Base-by-base conservation (phyloP, 495 filamentous ascomycete species). In the Zalerion maritima region DNA sequence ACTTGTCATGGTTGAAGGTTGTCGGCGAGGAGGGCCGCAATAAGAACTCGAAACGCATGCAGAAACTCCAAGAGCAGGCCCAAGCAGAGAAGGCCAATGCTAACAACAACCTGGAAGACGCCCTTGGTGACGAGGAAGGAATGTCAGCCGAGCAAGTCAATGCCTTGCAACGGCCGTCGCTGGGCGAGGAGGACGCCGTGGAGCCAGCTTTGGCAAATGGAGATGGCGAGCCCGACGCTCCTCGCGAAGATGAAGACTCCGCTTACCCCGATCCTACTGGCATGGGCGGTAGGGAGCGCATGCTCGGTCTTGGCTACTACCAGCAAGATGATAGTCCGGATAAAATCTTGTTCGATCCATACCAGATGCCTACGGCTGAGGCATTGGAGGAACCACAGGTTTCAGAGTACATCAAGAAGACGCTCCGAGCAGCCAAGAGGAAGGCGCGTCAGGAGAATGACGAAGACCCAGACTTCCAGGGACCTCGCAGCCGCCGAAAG, bases 1-100 rank as follows among this genome's bases (percentile, higher is more conserved):
- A 96, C 49, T 52, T 84, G 5, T 65, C 60, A 16, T 91, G 82
- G 80, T 46, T 93, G 29, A 67, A 64, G 33, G 57, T 44, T 6
- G 39, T 48, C 13, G 63, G 58, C n/a, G 64, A 67, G 22, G 60
- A 62, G 14, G 54, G 58, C 28, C 55, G 62, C 18, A 62, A 54
- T 26, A 48, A 64, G 13, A 48, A 64, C 18, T 63, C 60, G 32
- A 58, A 50, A 16, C 48, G 64, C 6, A 67, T 71, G 57, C 52
- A 64, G 45, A 53, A 49, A 26, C 41, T 69, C 18, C 54, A 57
- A 32, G 40, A 71, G 32, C 57, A 63, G 18, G 66, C 66, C 8
- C 58, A 67, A 17, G 58, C 56, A 2, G 64, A 63, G 32, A 71
- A 71, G 39, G 63, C 59, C 22, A 63, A 58, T 31, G 50, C 54